Evolutionary conservation across 345 rosid species (phyloP), one percentile per base, ranked within the genome.

Genomic region (Eucalyptus pumila): DNA sequence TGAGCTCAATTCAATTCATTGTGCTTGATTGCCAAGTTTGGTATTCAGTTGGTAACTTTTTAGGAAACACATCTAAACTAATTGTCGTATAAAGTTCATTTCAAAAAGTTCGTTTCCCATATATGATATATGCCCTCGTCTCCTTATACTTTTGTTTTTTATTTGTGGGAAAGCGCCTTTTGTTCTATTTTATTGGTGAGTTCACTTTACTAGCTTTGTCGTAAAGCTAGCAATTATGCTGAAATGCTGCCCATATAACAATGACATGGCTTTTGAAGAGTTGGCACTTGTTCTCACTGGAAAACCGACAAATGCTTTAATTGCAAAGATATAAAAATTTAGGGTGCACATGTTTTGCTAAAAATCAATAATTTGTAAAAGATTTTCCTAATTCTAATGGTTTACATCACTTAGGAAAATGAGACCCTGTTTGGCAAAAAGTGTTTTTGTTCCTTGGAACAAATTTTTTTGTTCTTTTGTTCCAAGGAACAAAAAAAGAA

Each of bases 391-490:
- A 32, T 67, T 67, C 14, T 67, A 34, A 32, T 15, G 40, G 17
- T 67, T 32, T 32, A 15, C 34, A n/a, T 67, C 42, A 32, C 40
- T n/a, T 67, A n/a, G 17, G 80, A 67, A 67, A 60, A 60, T 27
- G 69, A 60, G 62, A 6, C 50, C 2, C 1, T 49, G 16, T 49
- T 56, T 56, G 26, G 24, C 11, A 56, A 56, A 56, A 56, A 56
- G 5, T 19, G 24, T 21, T 23, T 54, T 1, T 24, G 2, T 9
- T 23, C 2, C 2, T 2, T 0, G 15, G 2, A 48, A 48, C 6
- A 48, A 13, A 48, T 4, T 0, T 48, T 48, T 48, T 0, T 5
- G 50, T 13, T 48, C 2, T 48, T 48, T 48, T 48, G 50, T 48
- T 48, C 2, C 14, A 0, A 1, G 50, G 2, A 48, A 48, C 6